These are phyloP conservation scores for Kentomonas sorsogonicus DNA, from an alignment of 208 protist genomes.

Conservation along the genomic window DNA sequence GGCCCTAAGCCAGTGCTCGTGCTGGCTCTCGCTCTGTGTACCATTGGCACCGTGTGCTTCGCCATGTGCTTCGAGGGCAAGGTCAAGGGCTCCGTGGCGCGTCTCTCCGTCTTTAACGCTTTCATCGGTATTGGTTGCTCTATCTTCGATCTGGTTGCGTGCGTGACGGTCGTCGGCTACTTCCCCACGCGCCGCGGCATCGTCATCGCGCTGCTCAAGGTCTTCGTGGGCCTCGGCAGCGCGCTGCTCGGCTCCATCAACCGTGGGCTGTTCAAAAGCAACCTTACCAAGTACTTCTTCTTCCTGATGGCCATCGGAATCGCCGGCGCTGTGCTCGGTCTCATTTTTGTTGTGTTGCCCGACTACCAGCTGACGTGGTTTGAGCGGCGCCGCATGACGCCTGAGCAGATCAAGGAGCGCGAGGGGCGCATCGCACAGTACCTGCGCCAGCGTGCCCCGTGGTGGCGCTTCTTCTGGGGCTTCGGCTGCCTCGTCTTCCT, in stretches of 20 bases:
- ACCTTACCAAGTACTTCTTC: conserved; percentile 33
- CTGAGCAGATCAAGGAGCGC: conserved; percentile 26
- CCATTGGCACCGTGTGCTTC: conserved; percentile 26
- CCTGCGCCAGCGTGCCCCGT: conserved; percentile 36
- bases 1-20: conserved; percentile 30
- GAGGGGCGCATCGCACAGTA: conserved; percentile 23
- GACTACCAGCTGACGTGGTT: conserved; percentile 47
- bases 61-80: conserved; percentile 31
- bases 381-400: conserved; percentile 23
- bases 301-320: conserved; percentile 34
- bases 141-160: conserved; percentile 27
- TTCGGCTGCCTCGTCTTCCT: conserved; percentile 35
- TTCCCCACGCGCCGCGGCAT: conserved; percentile 38
- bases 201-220: conserved; percentile 49
- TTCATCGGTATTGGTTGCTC: conserved; percentile 26
- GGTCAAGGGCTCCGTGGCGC: conserved; percentile 24
- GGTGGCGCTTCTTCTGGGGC: conserved; percentile 42
- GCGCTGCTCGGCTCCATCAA: conserved; percentile 40
- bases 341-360: conserved; percentile 41
- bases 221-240: conserved; percentile 45
- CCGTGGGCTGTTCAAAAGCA: conserved; percentile 32
- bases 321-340: conserved; percentile 21
- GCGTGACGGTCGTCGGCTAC: conserved; percentile 37
- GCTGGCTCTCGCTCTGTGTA: conserved; percentile 16
- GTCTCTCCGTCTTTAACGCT: conserved; percentile 24